A percentile compares a stretch with the other conserved stretches of the same genome.
phyloP scores from a whole-genome alignment of 306 rosid genomes.

The Rosa chinensis region DNA sequence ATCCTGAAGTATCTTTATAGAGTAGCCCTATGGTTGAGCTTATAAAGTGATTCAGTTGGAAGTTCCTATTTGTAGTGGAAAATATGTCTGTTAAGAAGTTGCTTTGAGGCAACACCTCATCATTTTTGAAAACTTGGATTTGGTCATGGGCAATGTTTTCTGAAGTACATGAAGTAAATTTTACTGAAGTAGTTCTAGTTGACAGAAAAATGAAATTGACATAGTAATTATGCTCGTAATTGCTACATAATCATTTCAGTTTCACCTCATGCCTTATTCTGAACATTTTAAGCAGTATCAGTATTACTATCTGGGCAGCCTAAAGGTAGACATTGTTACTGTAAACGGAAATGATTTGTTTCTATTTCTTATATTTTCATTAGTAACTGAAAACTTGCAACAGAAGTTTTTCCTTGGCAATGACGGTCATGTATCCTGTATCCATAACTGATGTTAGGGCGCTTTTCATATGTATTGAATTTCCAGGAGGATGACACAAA shows the following conservation, averaged over 20 bases:
- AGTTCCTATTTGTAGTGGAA: background rate
- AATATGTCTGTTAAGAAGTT: background rate
- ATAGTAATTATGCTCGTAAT: background rate
- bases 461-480: background rate
- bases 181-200: background rate
- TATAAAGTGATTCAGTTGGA: too few species aligned
- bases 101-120: background rate
- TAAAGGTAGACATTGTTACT: background rate
- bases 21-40: background rate
- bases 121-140: background rate
- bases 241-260: background rate
- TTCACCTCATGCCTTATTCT: background rate
- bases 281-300: background rate
- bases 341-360: too few species aligned
- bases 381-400: background rate
- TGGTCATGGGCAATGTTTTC: background rate
- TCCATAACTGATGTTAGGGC: background rate
- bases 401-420: background rate
- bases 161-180: background rate
- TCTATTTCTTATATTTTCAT: too few species aligned
- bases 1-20: background rate
- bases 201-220: background rate
- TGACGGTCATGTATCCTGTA: background rate
- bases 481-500: constrained; percentile 37
- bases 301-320: background rate